Evolutionary conservation across 2,329 filamentous ascomycete species (phyloP).

Genomic region (Penicillium sp.): DNA sequence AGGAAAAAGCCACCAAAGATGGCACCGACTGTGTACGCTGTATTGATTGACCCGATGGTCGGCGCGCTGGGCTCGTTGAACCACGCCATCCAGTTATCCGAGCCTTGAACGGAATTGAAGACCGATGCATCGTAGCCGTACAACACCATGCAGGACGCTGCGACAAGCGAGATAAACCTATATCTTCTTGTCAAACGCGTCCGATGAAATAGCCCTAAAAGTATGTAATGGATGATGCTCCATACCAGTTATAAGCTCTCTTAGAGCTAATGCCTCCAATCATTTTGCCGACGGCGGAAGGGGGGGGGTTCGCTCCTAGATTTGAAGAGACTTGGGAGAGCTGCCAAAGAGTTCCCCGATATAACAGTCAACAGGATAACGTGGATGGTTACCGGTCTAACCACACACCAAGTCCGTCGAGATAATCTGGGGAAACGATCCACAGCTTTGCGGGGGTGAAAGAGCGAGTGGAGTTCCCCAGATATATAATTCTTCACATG

Average conservation of each 20-base stretch:
- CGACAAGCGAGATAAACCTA: conserved; percentile 66
- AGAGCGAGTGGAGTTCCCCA: conserved; percentile 12
- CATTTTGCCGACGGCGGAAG: conserved; percentile 18
- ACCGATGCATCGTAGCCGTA: conserved; percentile 73
- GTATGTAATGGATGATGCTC: neutral
- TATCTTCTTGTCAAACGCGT: neutral
- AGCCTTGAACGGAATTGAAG: conserved; percentile 69
- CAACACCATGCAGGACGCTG: conserved; percentile 70
- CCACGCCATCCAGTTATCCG: conserved; percentile 63
- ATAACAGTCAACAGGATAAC: neutral
- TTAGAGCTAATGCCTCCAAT: conserved; percentile 24
- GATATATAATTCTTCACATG: conserved; percentile 14
- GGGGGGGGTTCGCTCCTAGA: neutral
- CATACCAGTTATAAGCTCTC: conserved; percentile 34
- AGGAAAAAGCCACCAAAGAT: conserved; percentile 69
- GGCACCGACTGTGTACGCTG: conserved; percentile 67
- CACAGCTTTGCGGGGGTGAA: conserved; percentile 7
- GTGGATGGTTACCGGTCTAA: neutral
- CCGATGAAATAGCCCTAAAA: neutral
- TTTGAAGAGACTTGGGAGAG: no score
- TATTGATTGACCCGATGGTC: conserved; percentile 60
- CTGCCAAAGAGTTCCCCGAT: no score
- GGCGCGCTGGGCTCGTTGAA: conserved; percentile 52
- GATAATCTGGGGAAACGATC: no score
- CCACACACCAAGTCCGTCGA: no score